Evolutionary conservation across 164 flowering plant species (phyloP).

Genomic region (Tinospora cordifolia): DNA sequence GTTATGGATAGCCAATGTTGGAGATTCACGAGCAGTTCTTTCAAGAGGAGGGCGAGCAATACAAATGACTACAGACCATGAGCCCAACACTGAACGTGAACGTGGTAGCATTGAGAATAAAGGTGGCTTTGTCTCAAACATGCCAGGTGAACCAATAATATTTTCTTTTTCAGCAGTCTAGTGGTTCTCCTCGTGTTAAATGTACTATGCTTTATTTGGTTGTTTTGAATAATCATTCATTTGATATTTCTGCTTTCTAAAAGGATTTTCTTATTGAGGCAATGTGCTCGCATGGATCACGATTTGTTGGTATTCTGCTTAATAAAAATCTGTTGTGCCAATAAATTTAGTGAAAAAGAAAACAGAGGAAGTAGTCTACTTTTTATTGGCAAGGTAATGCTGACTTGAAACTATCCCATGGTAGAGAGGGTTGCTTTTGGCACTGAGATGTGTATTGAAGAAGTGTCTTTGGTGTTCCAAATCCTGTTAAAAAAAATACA

Average conservation of each 20-base stretch:
- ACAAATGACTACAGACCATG: conserved; percentile 70
- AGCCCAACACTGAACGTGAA: conserved; percentile 74
- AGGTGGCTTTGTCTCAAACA: conserved; percentile 81
- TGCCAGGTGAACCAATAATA: conserved; percentile 52
- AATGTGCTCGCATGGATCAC: not conserved
- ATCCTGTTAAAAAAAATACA: no score
- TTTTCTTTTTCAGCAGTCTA: not conserved
- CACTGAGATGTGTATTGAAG: no score
- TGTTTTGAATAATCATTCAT: not conserved
- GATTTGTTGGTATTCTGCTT: no score
- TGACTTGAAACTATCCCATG: no score
- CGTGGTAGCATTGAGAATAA: conserved; percentile 63
- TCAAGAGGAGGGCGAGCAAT: conserved; percentile 52
- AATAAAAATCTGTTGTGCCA: no score
- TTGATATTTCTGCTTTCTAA: not conserved
- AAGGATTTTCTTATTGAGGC: not conserved
- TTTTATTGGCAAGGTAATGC: no score
- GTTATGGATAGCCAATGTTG: conserved; percentile 81
- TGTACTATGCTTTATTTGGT: not conserved
- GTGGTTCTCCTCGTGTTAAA: not conserved
- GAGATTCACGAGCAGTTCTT: conserved; percentile 81
- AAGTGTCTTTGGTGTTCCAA: no score
- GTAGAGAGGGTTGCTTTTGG: no score
- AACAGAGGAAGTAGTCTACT: no score
- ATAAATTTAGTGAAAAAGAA: no score